Conservation (phyloP, 371 early-diverging fungal species). For the Mortierella sp. region DNA sequence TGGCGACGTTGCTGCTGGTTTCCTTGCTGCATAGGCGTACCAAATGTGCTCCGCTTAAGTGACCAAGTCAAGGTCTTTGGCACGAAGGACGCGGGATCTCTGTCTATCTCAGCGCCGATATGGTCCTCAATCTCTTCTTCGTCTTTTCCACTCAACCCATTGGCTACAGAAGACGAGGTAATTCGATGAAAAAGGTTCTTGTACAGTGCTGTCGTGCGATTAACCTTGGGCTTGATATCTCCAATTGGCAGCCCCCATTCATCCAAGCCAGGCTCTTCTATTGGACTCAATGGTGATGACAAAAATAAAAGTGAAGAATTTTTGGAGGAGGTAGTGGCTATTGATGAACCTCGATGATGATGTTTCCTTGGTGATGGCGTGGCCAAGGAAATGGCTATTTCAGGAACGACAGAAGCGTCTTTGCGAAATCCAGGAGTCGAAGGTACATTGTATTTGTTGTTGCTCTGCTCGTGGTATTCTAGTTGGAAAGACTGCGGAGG, state of each 20-base stretch:
- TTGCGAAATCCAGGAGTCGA: neutral
- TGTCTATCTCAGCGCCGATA: constrained; percentile 20
- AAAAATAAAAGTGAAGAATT: constrained; percentile 10
- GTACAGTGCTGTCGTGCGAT: constrained; percentile 1
- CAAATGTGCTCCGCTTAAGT: constrained; percentile 31
- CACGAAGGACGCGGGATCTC: neutral
- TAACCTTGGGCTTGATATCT: neutral
- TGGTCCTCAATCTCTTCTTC: constrained; percentile 9
- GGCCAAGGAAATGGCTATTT: constrained; percentile 26
- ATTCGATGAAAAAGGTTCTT: constrained; percentile 17
- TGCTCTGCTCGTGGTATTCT: neutral
- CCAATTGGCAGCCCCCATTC: neutral
- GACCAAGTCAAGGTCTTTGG: constrained; percentile 2
- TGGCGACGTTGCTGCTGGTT: constrained; percentile 1
- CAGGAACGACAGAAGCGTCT: constrained; percentile 13
- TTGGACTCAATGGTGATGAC: neutral
- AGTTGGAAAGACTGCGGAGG: neutral
- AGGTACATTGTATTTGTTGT: neutral
- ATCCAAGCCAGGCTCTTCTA: neutral
- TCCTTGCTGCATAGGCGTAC: constrained; percentile 1
- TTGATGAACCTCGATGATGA: constrained; percentile 15
- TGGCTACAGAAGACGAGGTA: neutral
- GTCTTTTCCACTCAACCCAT: neutral
- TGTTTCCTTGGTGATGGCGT: constrained; percentile 33
- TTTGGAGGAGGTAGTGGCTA: neutral